Evolutionary conservation across 768 basidiomycete species (phyloP).

Genomic region (Boletellus ananas): DNA sequence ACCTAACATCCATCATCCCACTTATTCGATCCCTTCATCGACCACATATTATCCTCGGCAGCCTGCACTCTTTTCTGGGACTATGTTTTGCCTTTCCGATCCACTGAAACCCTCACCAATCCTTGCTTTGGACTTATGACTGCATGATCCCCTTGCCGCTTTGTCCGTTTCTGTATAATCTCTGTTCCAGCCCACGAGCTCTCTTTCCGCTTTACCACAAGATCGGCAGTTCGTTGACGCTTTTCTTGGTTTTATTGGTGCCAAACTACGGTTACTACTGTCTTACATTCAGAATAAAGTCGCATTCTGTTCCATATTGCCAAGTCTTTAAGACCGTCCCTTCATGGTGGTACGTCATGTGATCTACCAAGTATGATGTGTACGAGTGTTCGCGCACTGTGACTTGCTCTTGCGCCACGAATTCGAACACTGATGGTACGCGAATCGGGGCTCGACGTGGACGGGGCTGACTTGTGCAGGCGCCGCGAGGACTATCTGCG

Average conservation of each 20-base stretch:
- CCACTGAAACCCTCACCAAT: conserved; percentile 11
- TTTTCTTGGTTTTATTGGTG: conserved; percentile 23
- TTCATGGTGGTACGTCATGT: conserved; percentile 22
- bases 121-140: conserved; percentile 28
- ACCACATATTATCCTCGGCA: conserved; percentile 16
- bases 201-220: conserved; percentile 9
- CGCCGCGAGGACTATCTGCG: conserved; percentile 78
- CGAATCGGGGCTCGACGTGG: neutral
- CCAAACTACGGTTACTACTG: conserved; percentile 14
- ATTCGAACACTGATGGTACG: conserved; percentile 18
- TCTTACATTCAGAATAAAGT: conserved; percentile 25
- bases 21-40: conserved; percentile 14
- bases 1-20: conserved; percentile 18
- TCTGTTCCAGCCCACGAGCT: conserved; percentile 7
- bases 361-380: conserved; percentile 5
- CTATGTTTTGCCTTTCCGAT: conserved; percentile 17
- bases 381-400: neutral
- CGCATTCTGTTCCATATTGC: conserved; percentile 8
- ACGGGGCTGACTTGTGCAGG: conserved; percentile 36
- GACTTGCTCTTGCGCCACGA: conserved; percentile 1
- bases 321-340: neutral
- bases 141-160: conserved; percentile 16
- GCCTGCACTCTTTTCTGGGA: conserved; percentile 25
- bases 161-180: conserved; percentile 12
- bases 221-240: conserved; percentile 7